These are phyloP conservation scores for Populus ilicifolia DNA, from an alignment of 345 rosid species.

Conservation along the genomic window DNA sequence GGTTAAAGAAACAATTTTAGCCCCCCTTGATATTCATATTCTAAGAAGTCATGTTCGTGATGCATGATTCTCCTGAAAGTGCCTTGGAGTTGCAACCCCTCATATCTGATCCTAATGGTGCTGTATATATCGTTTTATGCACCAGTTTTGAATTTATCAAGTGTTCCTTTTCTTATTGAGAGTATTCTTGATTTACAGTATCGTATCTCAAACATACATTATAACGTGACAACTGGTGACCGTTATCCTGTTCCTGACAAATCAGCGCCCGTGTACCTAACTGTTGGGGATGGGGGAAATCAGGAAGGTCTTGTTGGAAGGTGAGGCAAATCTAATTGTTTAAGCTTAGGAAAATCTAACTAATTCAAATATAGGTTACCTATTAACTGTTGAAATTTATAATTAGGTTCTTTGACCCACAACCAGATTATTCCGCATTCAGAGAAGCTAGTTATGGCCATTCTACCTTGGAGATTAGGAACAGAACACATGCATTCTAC, in stretches of 20 bases:
- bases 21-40: neutral
- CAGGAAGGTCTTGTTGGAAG: constrained; percentile 60
- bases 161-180: constrained; percentile 2
- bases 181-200: constrained; percentile 26
- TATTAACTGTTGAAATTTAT: neutral
- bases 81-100: constrained; percentile 2
- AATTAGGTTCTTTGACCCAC: constrained; percentile 19
- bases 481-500: constrained; percentile 27
- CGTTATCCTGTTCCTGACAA: constrained; percentile 38
- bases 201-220: constrained; percentile 47
- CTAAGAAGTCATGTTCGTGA: neutral
- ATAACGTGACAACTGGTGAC: constrained; percentile 48
- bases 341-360: neutral
- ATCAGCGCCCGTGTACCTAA: constrained; percentile 56
- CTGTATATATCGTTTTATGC: neutral
- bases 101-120: neutral
- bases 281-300: constrained; percentile 75
- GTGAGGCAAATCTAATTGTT: constrained; percentile 20
- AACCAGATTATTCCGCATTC: constrained; percentile 31
- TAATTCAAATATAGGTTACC: neutral
- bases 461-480: constrained; percentile 23
- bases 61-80: neutral
- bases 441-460: constrained; percentile 28
- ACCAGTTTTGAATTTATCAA: neutral
- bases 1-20: neutral